Evolutionary conservation across 768 basidiomycete species (phyloP), one percentile per base, ranked within the genome.

Genomic region (Pisolithus tinctorius): DNA sequence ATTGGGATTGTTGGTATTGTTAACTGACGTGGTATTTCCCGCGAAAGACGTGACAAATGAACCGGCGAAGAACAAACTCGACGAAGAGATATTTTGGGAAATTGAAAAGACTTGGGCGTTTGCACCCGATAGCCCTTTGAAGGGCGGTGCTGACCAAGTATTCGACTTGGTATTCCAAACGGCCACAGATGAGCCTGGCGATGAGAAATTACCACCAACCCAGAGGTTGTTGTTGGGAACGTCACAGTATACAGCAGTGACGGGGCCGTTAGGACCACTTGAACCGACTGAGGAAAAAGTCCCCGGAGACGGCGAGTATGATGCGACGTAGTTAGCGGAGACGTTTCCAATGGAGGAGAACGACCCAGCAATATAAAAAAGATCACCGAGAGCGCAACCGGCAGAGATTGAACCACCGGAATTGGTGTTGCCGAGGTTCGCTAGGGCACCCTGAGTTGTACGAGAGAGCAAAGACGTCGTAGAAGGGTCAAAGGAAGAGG

Each of bases 31-130:
- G 6, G 67, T 72, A 55, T 72, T 77, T 42, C 82, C 82, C 27
- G 69, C 68, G 63, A 90, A 93, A 1, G 80, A 71, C 3, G 89
- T 86, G 50, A 86, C 59, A 73, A 99, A 99, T 11, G 86, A 85
- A 37, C 96, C 96, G 0, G 87, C 78, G 62, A 98, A 93, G 64
- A 93, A 86, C 49, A 97, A 70, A 55, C 86, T 88, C 11, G 75
- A 71, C 49, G 78, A 75, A 48, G 89, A 83, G 34, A 83, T 71
- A 59, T 88, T 88, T 29, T 84, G 70, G 34, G 81, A 76, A 61
- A 98, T 96, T 44, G 88, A 86, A 26, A 74, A 65, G 49, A 98
- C 90, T 58, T 78, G 73, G 8, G 79, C 77, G 37, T 79, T 74
- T 16, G 78, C 80, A 38, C 90, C 93, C 29, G 80, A 71, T 38